Conservation (phyloP, 441 rosid species). For the Viola pubescens region DNA sequence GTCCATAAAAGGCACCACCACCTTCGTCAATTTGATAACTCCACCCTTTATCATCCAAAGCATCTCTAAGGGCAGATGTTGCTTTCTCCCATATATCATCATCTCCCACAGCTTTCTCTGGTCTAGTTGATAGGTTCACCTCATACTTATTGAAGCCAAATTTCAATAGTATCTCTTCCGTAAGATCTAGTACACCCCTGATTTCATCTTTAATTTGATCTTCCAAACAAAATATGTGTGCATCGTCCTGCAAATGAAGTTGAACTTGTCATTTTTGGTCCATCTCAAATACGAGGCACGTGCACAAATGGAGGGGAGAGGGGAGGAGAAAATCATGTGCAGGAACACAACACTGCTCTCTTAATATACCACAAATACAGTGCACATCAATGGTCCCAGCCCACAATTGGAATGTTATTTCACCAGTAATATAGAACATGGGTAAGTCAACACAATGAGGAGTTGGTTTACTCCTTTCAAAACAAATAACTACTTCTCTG, state of each 20-base stretch:
- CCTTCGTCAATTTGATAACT: conserved; percentile 84
- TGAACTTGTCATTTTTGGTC: conserved; percentile 3
- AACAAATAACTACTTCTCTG: not conserved
- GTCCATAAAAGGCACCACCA: conserved; percentile 98
- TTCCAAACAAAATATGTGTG: conserved; percentile 93
- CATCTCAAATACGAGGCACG: not conserved
- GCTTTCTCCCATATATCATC: conserved; percentile 90
- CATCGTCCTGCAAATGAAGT: conserved; percentile 63
- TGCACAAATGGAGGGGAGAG: not conserved
- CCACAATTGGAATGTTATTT: not conserved
- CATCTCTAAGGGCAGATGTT: conserved; percentile 68
- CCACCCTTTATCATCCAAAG: conserved; percentile 91
- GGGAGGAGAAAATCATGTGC: not conserved
- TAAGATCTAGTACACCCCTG: conserved; percentile 78
- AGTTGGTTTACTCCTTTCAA: not conserved
- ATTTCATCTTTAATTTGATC: conserved; percentile 92
- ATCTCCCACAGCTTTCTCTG: conserved; percentile 79
- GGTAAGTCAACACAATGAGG: not conserved
- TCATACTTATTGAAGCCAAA: conserved; percentile 79
- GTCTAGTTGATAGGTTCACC: conserved; percentile 85
- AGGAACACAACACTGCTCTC: not conserved
- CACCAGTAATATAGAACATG: conserved; percentile 1
- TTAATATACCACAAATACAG: not conserved
- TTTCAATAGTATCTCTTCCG: conserved; percentile 69
- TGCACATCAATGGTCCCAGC: not conserved